Base-by-base conservation (phyloP, 768 basidiomycete genomes). In the Xerocomellus amylosporus region DNA sequence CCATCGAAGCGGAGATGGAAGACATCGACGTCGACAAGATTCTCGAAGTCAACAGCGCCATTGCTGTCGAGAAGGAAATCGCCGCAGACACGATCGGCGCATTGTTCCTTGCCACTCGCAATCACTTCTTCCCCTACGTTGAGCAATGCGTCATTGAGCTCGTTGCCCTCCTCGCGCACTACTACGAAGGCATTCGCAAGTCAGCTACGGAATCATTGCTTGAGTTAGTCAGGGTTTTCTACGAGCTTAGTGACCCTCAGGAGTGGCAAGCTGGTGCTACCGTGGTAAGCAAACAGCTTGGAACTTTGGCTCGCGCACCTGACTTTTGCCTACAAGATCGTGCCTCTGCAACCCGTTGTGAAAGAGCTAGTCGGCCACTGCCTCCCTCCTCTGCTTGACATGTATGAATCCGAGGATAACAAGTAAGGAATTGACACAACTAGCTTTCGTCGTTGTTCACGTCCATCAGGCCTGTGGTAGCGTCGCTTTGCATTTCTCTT, bases 31-130 rank as follows among this genome's bases (percentile, higher is more conserved):
- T 92, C 46, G 91, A 92, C 63, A 92, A 93, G 72, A 78, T 92
- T 72, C 81, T 93, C 66, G 90, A 93, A 58, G 92, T 95, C 58
- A 96, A 94, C 77, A 92, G 89, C 63, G 95, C 94, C 20, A 88
- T 98, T 60, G 95, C 95, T 40, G 93, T 98, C 52, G 97, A 99
- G 79, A 99, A 99, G 74, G 97, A 99, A 77, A 97, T 98, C 56
- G 95, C 97, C 20, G 93, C 93, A 24, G 95, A 98, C 69, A 93
- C 95, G 5, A 87, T 98, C 59, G 94, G 96, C 56, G 87, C 89
- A 34, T 74, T 99, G 58, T 98, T 98, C 69, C 78, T 83, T 30
- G 81, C 89, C 12, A 93, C 91, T 30, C 84, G 85, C 63, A 73
- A 71, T 44, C 87, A 91, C 64, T 98, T 96, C 85, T 78, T 98